phyloP scores from a whole-genome alignment of 371 early-diverging fungal genomes.

The Nematocida sp. region DNA sequence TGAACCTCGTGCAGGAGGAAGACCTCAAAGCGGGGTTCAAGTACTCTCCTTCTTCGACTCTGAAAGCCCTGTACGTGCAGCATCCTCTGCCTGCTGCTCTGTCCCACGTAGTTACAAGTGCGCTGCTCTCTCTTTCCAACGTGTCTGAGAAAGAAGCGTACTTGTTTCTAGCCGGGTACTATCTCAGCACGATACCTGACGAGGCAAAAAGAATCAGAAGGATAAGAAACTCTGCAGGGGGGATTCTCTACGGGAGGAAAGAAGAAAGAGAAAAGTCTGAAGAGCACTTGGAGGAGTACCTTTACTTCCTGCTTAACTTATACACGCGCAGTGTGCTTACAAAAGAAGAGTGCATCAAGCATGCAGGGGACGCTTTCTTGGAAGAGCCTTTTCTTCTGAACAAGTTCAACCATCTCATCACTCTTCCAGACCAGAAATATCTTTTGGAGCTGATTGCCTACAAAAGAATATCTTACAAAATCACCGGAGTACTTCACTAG shows the following conservation, averaged over 20 bases:
- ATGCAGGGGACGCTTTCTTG: constrained; percentile 26
- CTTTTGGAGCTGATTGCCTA: constrained; percentile 35
- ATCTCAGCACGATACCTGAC: constrained; percentile 28
- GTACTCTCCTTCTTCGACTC: constrained; percentile 9
- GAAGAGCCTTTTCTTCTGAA: constrained; percentile 44
- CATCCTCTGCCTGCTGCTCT: constrained; percentile 16
- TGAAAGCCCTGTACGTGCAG: constrained; percentile 22
- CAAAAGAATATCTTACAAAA: constrained; percentile 31
- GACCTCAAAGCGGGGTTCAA: constrained; percentile 18
- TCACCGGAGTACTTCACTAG: too few relatives aligned
- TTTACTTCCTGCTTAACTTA: constrained; percentile 46
- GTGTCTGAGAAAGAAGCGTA: constrained; percentile 44
- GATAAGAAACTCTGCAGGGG: constrained; percentile 40
- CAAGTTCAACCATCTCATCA: constrained; percentile 42
- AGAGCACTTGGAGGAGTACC: constrained; percentile 50
- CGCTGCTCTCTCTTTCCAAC: constrained; percentile 3
- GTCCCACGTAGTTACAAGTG: background rate
- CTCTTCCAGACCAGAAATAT: constrained; percentile 34
- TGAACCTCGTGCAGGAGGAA: background rate
- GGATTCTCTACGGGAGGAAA: constrained; percentile 43
- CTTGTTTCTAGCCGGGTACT: constrained; percentile 40
- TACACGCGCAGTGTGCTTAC: constrained; percentile 7
- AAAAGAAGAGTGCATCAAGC: constrained; percentile 47
- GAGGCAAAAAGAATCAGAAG: constrained; percentile 47
- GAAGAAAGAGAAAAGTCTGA: constrained; percentile 48